phyloP scores from a whole-genome alignment of 1,284 basidiomycete genomes.

The Ceratobasidium sp. region DNA sequence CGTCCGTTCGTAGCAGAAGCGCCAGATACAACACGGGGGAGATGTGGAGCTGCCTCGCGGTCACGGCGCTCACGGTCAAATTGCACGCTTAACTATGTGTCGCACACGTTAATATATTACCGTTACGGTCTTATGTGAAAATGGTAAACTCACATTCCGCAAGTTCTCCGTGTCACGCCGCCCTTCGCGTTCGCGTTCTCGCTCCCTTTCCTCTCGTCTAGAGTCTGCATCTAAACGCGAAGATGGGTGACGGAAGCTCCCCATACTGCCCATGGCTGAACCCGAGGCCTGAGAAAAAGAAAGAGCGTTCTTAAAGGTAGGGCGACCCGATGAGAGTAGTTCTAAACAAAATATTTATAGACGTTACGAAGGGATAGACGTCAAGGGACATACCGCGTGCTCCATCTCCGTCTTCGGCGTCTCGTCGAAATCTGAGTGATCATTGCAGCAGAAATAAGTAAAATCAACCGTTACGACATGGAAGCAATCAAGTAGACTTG shows the following conservation, averaged over 20 bases:
- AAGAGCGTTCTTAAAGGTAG: constrained; percentile 71
- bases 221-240: constrained; percentile 63
- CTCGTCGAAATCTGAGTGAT: constrained; percentile 23
- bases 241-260: constrained; percentile 87
- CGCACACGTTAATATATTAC: constrained; percentile 1
- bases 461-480: neutral
- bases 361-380: neutral
- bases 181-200: constrained; percentile 57
- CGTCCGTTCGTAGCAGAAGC: constrained; percentile 31
- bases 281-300: constrained; percentile 78
- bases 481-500: neutral
- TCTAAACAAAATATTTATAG: constrained; percentile 31
- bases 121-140: constrained; percentile 25
- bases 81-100: constrained; percentile 33
- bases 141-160: constrained; percentile 32
- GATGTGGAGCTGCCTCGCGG: constrained; percentile 39
- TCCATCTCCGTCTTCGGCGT: constrained; percentile 39
- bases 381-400: constrained; percentile 12
- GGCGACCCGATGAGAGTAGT: constrained; percentile 59
- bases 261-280: constrained; percentile 63
- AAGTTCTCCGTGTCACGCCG: constrained; percentile 54
- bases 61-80: constrained; percentile 43
- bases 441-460: constrained; percentile 1
- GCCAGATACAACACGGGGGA: constrained; percentile 32
- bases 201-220: constrained; percentile 55